A percentile compares a stretch with the other conserved stretches of the same genome.
Evolutionary conservation across 1,139 yeast genomes (phyloP).

Genomic region (Blastobotrys aristatus): DNA sequence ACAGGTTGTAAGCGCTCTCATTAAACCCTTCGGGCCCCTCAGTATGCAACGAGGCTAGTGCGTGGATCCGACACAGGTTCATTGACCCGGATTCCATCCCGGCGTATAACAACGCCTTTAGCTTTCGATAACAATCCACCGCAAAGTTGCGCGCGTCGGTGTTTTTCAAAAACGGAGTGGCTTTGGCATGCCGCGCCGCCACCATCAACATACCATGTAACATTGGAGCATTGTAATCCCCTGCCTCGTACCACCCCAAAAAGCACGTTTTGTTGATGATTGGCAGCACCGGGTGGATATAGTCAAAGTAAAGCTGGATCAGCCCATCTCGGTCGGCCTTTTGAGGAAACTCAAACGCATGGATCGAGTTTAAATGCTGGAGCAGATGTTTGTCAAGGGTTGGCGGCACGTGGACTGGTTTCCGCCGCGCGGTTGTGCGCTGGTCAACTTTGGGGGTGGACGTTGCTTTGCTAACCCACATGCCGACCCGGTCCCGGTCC

Average conservation of each 20-base stretch:
- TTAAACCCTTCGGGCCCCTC: conserved; percentile 36
- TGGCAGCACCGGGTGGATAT: conserved; percentile 58
- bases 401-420: conserved; percentile 16
- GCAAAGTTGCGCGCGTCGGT: conserved; percentile 24
- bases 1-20: conserved; percentile 33
- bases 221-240: conserved; percentile 19
- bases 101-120: conserved; percentile 40
- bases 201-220: conserved; percentile 24
- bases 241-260: conserved; percentile 10
- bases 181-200: conserved; percentile 22
- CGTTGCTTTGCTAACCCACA: conserved; percentile 17
- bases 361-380: conserved; percentile 19
- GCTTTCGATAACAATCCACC: conserved; percentile 28
- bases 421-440: not conserved
- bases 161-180: conserved; percentile 16
- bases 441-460: not conserved
- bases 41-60: conserved; percentile 30
- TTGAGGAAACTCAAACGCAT: conserved; percentile 54
- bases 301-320: conserved; percentile 51
- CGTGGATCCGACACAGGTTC: conserved; percentile 34
- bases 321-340: conserved; percentile 46
- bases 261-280: conserved; percentile 40
- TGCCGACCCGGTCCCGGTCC: conserved; percentile 21
- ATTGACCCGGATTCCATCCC: conserved; percentile 41
- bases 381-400: conserved; percentile 17